Base-by-base conservation (phyloP, 2,329 filamentous ascomycete species). In the Rhynchosporium secalis region DNA sequence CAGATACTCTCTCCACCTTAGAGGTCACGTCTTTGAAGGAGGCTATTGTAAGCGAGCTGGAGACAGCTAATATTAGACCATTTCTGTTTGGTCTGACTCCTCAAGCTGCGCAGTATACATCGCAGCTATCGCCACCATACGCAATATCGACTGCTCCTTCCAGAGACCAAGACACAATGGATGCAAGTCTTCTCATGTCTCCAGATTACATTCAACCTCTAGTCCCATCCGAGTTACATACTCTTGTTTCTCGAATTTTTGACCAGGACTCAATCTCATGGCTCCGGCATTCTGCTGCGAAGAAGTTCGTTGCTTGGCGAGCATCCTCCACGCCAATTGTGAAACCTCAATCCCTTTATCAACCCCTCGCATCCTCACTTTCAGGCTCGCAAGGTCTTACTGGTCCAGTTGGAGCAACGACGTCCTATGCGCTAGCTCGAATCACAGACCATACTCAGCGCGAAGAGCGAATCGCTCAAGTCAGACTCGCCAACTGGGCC, bases 171-270 rank as follows among this genome's bases (percentile, higher is more conserved):
- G 91, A 96, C 45, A 86, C 83, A 48, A 96, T 98, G 88, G 94
- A 98, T 74, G 94, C 93, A 20, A 96, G 92, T 71, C 80, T 96
- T 0, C 82, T 98, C 20, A 98, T 98, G 94, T 92, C 88, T 61
- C 88, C 93, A 0, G 90, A 95, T 70, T 98, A 97, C 72, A 80
- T 95, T 13, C 88, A 91, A 65, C 94, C 94, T 0, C 80, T 97
- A 4, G 77, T 90, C 3, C 76, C 84, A 0, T 95, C 92, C 8
- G 93, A 98, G 62, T 83, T 98, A 2, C 71, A 75, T 4, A 75
- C 78, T 8, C 79, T 98, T 1, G 83, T 96, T n/a, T 79, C 86
- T 8, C 84, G 85, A 20, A 78, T 97, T 0, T 93, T 98, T 69
- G 88, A 92, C 51, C 82, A 83, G 3, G 87, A 94, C 51, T 92